Conservation (phyloP, 257 asterid species). For the Nemophila menziesii region DNA sequence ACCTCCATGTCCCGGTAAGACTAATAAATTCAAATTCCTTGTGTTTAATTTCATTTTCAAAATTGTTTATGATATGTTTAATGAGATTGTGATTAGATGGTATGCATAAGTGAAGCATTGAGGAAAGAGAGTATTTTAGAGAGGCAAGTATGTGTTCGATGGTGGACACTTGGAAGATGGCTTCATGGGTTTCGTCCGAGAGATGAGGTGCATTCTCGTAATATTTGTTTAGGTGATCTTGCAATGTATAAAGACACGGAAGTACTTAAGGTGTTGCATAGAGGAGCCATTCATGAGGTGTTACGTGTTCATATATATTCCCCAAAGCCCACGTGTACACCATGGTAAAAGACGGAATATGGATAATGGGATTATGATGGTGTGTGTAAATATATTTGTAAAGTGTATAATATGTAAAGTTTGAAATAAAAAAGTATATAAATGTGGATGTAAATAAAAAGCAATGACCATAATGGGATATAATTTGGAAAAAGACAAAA, state of each 20-base stretch:
- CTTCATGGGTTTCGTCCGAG: constrained; percentile 54
- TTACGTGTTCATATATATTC: constrained; percentile 58
- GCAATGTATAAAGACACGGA: constrained; percentile 30
- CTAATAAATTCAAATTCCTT: background rate
- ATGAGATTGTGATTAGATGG: constrained; percentile 24
- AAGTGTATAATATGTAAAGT: background rate
- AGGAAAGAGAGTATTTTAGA: constrained; percentile 32
- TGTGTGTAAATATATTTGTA: background rate
- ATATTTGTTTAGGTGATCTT: constrained; percentile 34
- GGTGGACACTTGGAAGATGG: constrained; percentile 96
- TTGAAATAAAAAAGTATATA: background rate
- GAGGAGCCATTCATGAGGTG: constrained; percentile 75
- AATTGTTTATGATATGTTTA: constrained; percentile 2
- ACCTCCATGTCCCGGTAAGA: constrained; percentile 53
- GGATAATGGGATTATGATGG: background rate
- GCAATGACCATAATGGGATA: too few relatives aligned
- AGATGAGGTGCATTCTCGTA: constrained; percentile 49
- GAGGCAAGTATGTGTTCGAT: constrained; percentile 56
- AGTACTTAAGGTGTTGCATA: constrained; percentile 60
- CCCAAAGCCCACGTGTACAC: constrained; percentile 28
- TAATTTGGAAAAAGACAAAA: too few relatives aligned
- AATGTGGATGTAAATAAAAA: background rate
- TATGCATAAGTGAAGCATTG: constrained; percentile 35
- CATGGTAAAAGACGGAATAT: too few relatives aligned
- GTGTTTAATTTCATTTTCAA: background rate